Percentiles rank a stretch among this genome's conserved stretches.
Conservation (phyloP, 1,284 basidiomycete genomes). For the Sparassis latifolia region DNA sequence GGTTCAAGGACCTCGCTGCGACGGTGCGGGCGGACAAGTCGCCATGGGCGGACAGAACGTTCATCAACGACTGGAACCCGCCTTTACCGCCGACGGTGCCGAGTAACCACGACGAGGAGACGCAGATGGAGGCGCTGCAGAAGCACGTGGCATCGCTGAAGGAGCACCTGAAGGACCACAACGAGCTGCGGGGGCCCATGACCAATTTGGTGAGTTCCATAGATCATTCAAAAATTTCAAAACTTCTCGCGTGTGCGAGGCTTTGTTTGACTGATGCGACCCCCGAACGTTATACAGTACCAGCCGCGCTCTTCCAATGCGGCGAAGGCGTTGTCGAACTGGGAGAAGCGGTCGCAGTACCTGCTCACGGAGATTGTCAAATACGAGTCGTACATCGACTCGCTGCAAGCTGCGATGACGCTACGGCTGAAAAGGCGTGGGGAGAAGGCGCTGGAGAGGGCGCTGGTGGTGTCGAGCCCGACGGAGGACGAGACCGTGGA, state of each 20-base stretch:
- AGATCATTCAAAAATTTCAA: background rate
- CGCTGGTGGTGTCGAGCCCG: conserved; percentile 42
- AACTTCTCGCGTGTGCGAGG: too few species aligned
- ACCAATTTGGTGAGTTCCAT: conserved; percentile 55
- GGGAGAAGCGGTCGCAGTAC: conserved; percentile 88
- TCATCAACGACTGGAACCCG: conserved; percentile 91
- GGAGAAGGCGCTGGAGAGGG: conserved; percentile 78
- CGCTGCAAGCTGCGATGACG: conserved; percentile 73
- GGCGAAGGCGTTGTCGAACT: conserved; percentile 79
- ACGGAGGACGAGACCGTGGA: conserved; percentile 26
- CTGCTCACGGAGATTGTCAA: conserved; percentile 90
- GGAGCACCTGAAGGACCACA: conserved; percentile 78
- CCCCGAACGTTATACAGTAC: conserved; percentile 47
- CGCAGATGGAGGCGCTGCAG: conserved; percentile 80
- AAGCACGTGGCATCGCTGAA: conserved; percentile 77
- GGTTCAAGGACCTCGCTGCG: conserved; percentile 56
- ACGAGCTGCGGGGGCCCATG: conserved; percentile 83
- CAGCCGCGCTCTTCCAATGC: conserved; percentile 69
- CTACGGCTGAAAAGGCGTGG: conserved; percentile 81
- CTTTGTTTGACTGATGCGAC: too few species aligned
- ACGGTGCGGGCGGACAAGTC: conserved; percentile 58
- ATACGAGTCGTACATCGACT: conserved; percentile 93
- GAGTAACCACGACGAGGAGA: conserved; percentile 87
- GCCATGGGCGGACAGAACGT: conserved; percentile 70
- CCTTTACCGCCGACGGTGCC: conserved; percentile 79